These are phyloP conservation scores for Calonectria naviculata DNA, from an alignment of 2,329 filamentous ascomycete species.

Conservation along the genomic window DNA sequence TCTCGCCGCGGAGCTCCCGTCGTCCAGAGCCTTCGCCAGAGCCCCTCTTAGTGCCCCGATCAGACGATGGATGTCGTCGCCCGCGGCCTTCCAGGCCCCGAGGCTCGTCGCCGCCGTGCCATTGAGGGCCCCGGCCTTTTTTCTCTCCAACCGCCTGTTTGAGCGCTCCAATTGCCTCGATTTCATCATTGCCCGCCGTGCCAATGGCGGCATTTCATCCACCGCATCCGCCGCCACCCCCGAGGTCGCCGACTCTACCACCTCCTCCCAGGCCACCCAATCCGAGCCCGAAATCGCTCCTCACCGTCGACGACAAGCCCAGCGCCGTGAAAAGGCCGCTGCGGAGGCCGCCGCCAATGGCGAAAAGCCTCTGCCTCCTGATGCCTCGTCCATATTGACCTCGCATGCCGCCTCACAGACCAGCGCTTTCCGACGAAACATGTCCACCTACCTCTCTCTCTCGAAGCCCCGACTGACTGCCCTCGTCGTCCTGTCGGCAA, in stretches of 20 bases:
- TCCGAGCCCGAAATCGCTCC: slow-evolving; percentile 41
- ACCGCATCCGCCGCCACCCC: slow-evolving; percentile 34
- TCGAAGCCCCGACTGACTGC: slow-evolving; percentile 96
- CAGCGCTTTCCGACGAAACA: slow-evolving; percentile 69
- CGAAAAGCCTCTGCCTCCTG: slow-evolving; percentile 52
- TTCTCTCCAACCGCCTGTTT: slow-evolving; percentile 49
- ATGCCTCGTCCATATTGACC: slow-evolving; percentile 67
- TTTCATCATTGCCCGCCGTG: slow-evolving; percentile 42
- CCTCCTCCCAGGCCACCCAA: slow-evolving; percentile 34
- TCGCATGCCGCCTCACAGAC: slow-evolving; percentile 60
- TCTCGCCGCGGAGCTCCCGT: slow-evolving; percentile 42
- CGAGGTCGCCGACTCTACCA: slow-evolving; percentile 26
- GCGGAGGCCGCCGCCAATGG: slow-evolving; percentile 25
- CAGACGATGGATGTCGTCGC: slow-evolving; percentile 46
- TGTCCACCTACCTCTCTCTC: slow-evolving; percentile 88
- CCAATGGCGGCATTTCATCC: slow-evolving; percentile 42
- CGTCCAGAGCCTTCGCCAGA: slow-evolving; percentile 31
- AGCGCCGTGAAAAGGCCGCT: slow-evolving; percentile 37
- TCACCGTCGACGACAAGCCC: slow-evolving; percentile 49
- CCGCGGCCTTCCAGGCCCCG: slow-evolving; percentile 37
- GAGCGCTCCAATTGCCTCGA: slow-evolving; percentile 52
- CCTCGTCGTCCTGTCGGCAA: slow-evolving; percentile 90
- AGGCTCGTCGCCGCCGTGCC: slow-evolving; percentile 32
- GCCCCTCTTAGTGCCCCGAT: slow-evolving; percentile 27
- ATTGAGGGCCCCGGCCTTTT: slow-evolving; percentile 41